These are phyloP conservation scores for Penicillium lividum DNA, from an alignment of 495 filamentous ascomycete genomes.

Conservation along the genomic window DNA sequence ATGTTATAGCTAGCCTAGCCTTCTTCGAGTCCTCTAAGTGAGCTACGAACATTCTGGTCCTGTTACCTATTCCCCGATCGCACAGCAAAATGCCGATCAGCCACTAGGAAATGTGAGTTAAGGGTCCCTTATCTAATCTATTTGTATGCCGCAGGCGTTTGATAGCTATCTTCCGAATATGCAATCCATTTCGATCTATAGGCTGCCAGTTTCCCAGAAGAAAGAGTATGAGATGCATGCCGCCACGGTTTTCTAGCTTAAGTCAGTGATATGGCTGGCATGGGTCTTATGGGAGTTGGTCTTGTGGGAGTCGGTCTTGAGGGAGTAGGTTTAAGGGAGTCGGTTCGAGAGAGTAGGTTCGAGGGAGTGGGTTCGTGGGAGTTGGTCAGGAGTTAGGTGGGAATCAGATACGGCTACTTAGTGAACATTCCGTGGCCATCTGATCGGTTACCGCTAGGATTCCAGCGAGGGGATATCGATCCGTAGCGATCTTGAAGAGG, in stretches of 20 bases:
- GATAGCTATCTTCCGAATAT: neutral
- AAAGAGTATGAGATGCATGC: neutral
- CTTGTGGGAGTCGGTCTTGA: no score
- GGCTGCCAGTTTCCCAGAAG: neutral
- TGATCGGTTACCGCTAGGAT: neutral
- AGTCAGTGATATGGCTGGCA: neutral
- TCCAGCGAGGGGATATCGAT: neutral
- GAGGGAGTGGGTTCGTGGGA: no score
- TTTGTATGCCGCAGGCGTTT: neutral
- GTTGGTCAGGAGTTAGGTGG: neutral
- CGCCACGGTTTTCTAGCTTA: neutral
- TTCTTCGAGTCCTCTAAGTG: no score
- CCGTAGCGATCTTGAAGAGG: conserved; percentile 1
- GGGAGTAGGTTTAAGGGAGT: neutral
- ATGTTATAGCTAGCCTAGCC: no score
- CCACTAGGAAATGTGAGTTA: neutral
- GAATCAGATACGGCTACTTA: neutral
- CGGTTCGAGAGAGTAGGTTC: neutral
- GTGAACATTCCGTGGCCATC: neutral
- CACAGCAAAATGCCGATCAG: neutral
- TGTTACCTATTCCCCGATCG: neutral
- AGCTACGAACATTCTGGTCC: neutral
- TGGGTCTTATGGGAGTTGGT: neutral
- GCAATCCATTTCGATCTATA: neutral
- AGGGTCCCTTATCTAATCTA: neutral